Percentiles rank a stretch among this genome's conserved stretches.
phyloP scores from a whole-genome alignment of 176 grass and related monocot species.

The Coix lacrymajobi region DNA sequence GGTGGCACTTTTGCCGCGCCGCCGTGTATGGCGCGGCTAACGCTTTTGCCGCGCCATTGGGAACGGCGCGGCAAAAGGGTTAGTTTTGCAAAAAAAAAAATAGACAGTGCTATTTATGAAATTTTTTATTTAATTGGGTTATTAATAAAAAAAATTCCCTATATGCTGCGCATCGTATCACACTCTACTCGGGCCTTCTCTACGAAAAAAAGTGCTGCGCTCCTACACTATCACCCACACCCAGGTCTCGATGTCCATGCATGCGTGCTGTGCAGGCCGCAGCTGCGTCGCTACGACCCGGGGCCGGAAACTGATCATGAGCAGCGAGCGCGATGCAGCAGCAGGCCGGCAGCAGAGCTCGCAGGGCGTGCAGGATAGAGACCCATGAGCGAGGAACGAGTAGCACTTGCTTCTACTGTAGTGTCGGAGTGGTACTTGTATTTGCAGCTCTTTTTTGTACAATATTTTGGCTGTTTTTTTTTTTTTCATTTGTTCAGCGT shows the following conservation, averaged over 20 bases:
- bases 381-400: background rate
- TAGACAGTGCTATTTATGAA: too few relatives aligned
- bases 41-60: too few relatives aligned
- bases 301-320: constrained; percentile 37
- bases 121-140: too few relatives aligned
- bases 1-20: too few relatives aligned
- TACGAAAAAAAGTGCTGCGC: background rate
- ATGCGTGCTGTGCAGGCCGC: background rate
- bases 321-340: background rate
- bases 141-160: too few relatives aligned
- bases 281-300: constrained; percentile 3
- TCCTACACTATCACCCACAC: background rate
- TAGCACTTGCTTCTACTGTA: background rate
- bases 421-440: background rate
- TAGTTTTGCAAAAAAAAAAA: too few relatives aligned
- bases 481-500: background rate
- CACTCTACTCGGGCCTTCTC: background rate
- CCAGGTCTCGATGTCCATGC: constrained; percentile 17
- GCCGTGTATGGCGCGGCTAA: too few relatives aligned
- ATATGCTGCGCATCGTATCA: background rate
- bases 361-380: constrained; percentile 9
- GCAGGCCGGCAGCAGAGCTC: background rate
- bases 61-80: too few relatives aligned
- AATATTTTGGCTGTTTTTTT: background rate
- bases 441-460: background rate